Conservation (phyloP, 75 land plant genomes). For the Picea glauca region DNA sequence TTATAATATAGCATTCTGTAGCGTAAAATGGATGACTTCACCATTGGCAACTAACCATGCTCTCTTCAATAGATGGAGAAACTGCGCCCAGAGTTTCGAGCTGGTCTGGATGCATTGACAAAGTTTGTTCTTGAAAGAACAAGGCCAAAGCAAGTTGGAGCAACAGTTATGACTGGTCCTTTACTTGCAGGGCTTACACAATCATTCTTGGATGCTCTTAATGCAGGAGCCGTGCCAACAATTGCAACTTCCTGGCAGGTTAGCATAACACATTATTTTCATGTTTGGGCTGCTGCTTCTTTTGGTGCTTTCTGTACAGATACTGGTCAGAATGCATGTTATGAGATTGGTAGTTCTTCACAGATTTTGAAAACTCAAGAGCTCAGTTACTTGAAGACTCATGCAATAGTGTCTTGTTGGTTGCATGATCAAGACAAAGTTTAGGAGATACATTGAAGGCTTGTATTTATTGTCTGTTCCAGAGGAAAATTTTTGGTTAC, state of each 20-base stretch:
- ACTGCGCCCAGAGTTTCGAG: constrained; percentile 81
- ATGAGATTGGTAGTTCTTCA: background rate
- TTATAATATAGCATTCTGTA: no score
- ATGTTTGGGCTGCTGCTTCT: background rate
- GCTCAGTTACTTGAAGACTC: background rate
- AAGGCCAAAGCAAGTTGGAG: constrained; percentile 91
- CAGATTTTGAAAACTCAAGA: background rate
- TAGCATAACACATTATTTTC: background rate
- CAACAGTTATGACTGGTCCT: constrained; percentile 90
- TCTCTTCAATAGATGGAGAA: constrained; percentile 65
- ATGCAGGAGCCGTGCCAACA: constrained; percentile 98
- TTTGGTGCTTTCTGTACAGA: background rate
- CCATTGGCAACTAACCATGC: background rate
- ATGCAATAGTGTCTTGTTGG: background rate
- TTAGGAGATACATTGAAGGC: background rate
- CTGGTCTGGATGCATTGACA: constrained; percentile 84
- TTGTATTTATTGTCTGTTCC: background rate
- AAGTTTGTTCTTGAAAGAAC: constrained; percentile 93
- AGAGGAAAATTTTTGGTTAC: no score
- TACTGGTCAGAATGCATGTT: background rate
- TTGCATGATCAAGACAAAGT: background rate
- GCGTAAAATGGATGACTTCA: background rate
- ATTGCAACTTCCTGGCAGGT: constrained; percentile 99
- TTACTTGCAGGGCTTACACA: constrained; percentile 86
- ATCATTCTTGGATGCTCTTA: constrained; percentile 87